Base-by-base conservation (phyloP, 2,329 filamentous ascomycete genomes). In the Pseudogymnoascus sp. region DNA sequence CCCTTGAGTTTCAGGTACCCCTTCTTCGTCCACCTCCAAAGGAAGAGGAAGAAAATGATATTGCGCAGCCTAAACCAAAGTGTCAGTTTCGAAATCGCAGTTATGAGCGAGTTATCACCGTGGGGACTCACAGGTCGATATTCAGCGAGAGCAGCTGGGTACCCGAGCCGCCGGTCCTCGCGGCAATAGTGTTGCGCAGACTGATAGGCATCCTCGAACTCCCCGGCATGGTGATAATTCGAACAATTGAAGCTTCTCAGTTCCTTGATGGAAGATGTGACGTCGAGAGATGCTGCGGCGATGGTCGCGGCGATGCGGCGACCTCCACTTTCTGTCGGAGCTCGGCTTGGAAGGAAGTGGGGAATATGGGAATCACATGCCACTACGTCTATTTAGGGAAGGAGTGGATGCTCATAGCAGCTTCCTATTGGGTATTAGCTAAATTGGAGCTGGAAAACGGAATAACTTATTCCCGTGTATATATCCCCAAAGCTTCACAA, bases 31-130 rank as follows among this genome's bases (percentile, higher is more conserved):
- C 92, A 89, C 73, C 93, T 89, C 59, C 96, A 79, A 65, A 97
- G 75, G 78, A 98, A 97, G 70, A 96, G 84, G 72, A 93, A 82
- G 76, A 98, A 96, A 70, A 98, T 80, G 65, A 97, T 80, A 74
- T 97, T 96, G 62, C 91, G 90, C 66, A 96, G 72, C 65, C 91
- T 93, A 68, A 43, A n/a, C 10, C 2, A 60, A 40, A 19, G 19
- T 33, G 33, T 38, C 35, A 60, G 35, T 41, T 19, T 11, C 11
- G 7, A 24, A 16, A 28, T 28, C 35, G 24, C 7, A 37, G 28
- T 3, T 53, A 62, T 59, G 53, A 62, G 59, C 33, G 33, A 38
- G 59, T 41, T 31, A 41, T 41, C 59, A 59, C 33, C 61, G 59
- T 62, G 61, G 61, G 61, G 61, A 79, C 86, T 79, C 78, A 90